Evolutionary conservation across 2,329 filamentous ascomycete genomes (phyloP).

Genomic region (Claviceps quebecensis): DNA sequence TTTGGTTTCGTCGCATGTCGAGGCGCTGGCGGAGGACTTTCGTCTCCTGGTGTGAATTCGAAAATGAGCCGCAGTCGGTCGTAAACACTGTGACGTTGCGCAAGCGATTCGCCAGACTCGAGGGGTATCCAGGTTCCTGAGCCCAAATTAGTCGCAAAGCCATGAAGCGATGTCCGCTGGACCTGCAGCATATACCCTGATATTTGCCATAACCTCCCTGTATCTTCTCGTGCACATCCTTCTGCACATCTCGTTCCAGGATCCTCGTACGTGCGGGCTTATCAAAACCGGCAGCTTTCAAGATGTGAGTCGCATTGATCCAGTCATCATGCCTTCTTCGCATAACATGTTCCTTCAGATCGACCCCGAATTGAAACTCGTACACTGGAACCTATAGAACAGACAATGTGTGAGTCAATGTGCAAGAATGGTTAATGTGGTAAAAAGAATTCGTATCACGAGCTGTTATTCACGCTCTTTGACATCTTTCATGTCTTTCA

Average conservation of each 20-base stretch:
- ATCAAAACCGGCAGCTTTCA: constrained; percentile 94
- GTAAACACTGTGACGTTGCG: constrained; percentile 73
- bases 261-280: constrained; percentile 93
- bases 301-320: constrained; percentile 99
- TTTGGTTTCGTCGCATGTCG: constrained; percentile 85
- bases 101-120: constrained; percentile 63
- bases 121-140: constrained; percentile 92
- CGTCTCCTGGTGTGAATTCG: constrained; percentile 70
- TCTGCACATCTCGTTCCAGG: constrained; percentile 90
- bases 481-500: neutral
- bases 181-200: constrained; percentile 46
- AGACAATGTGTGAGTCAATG: neutral
- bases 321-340: constrained; percentile 83
- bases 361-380: constrained; percentile 73
- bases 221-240: constrained; percentile 92
- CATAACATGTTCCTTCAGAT: constrained; percentile 84
- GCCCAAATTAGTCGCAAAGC: constrained; percentile 3
- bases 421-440: neutral
- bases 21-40: constrained; percentile 84
- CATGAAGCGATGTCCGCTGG: neutral
- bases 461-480: neutral
- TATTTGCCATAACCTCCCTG: constrained; percentile 98
- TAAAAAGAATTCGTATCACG: no score
- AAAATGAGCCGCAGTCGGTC: constrained; percentile 79
- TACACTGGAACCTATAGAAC: constrained; percentile 71